Conservation (phyloP, 441 rosid genomes). For the Metrosideros polymorpha region DNA sequence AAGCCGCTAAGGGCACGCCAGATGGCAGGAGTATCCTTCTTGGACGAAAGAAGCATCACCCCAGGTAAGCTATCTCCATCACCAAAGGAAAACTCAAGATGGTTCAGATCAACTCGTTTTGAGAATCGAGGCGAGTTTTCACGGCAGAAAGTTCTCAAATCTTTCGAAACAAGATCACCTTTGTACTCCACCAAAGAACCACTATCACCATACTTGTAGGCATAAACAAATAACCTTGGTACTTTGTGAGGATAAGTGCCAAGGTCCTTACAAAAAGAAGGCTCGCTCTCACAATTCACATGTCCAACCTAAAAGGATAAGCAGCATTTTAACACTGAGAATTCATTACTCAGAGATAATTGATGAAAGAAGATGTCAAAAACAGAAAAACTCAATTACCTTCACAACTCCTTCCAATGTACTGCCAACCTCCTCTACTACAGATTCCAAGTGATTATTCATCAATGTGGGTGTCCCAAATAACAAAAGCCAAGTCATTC, state of each 20-base stretch:
- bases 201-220: slow-evolving; percentile 38
- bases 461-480: slow-evolving; percentile 42
- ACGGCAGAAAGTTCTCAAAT: slow-evolving; percentile 63
- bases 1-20: slow-evolving; percentile 92
- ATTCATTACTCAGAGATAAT: background rate
- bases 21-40: slow-evolving; percentile 70
- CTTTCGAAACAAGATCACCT: slow-evolving; percentile 45
- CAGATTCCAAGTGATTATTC: slow-evolving; percentile 47
- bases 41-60: slow-evolving; percentile 74
- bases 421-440: slow-evolving; percentile 47
- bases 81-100: slow-evolving; percentile 23
- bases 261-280: slow-evolving; percentile 60
- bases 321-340: background rate
- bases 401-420: slow-evolving; percentile 70
- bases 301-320: slow-evolving; percentile 52
- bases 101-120: slow-evolving; percentile 34
- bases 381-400: slow-evolving; percentile 25
- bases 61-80: slow-evolving; percentile 29
- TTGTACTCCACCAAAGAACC: slow-evolving; percentile 67
- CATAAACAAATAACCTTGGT: slow-evolving; percentile 64
- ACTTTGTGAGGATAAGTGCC: slow-evolving; percentile 35
- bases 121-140: slow-evolving; percentile 75
- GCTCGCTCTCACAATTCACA: slow-evolving; percentile 66
- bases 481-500: slow-evolving; percentile 87
- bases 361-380: background rate